Evolutionary conservation across 495 filamentous ascomycete genomes (phyloP), one percentile per base, ranked within the genome.

Genomic region (Tetracladium marchalianum): DNA sequence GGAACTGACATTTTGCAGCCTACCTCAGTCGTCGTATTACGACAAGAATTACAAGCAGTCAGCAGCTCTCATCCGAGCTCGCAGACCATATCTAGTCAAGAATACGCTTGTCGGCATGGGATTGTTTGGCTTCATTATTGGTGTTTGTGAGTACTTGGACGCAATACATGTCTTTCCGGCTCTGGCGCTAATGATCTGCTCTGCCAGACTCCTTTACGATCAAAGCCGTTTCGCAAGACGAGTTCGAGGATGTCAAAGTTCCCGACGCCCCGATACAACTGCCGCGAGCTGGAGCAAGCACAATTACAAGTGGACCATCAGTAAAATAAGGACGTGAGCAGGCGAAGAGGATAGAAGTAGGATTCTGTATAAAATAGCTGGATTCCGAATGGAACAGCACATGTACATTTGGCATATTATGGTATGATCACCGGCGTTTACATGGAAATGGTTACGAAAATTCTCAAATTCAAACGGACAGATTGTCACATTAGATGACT

Each of bases 221-320:
- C 60, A 73, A 69, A 43, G 88, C 84, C 18, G 81, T 99, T 59
- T 82, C 88, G 32, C 93, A 97, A 67, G 92, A 99, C 63, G 88
- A 99, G 50, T 99, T 99, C 75, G 87, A 90, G 55, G 92, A 99
- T 61, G 89, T 99, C 45, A 77, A 78, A 56, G 80, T 94, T 36
- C 89, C 90, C 40, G 82, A 84, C 58, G 69, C 75, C 6, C 82
- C 84, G 38, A 64, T 54, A 5, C 66, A 59, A 42, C 35, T 35
- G 73, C 53, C 60, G 71, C 39, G 39, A 46, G 50, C 65, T 57
- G 54, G 66, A 60, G 39, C 66, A 40, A 62, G 50, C 34, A 55
- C 49, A 35, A 53, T 49, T 13, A 45, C 45, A 33, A 46, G 36
- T 45, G 34, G 39, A n/a, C 42, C 42, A 15, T 39, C 24, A 16